Conservation (phyloP, 2,329 filamentous ascomycete species). For the Ophiosphaerella korrae region DNA sequence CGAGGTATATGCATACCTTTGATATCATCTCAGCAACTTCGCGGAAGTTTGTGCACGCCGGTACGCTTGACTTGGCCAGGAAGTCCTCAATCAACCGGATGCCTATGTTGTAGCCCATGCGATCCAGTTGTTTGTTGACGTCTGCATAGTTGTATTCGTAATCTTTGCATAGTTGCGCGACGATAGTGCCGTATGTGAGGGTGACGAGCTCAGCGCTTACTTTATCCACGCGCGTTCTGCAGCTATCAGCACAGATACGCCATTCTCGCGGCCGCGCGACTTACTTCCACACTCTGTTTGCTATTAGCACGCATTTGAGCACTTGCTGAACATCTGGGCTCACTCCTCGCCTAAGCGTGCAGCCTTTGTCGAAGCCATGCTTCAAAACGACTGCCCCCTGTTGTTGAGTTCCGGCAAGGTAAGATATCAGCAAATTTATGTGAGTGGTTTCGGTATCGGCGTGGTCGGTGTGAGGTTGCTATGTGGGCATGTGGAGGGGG, state of each 20-base stretch:
- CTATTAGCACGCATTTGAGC: conserved; percentile 39
- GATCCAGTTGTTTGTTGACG: conserved; percentile 96
- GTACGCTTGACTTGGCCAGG: conserved; percentile 89
- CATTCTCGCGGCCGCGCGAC: conserved; percentile 43
- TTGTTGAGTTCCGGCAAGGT: too few relatives aligned
- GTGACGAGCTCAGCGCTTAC: conserved; percentile 98
- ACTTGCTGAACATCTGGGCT: conserved; percentile 45
- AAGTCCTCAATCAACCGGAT: conserved; percentile 96
- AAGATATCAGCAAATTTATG: too few relatives aligned
- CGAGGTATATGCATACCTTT: conserved; percentile 62
- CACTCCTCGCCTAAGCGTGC: conserved; percentile 77
- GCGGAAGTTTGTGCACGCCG: conserved; percentile 87
- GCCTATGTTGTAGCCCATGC: conserved; percentile 99
- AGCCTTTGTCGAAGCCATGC: conserved; percentile 63
- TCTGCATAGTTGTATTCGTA: conserved; percentile 92
- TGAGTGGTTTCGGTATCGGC: not conserved
- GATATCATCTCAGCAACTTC: conserved; percentile 98
- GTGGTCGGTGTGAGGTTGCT: conserved; percentile 23
- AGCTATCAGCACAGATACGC: conserved; percentile 26
- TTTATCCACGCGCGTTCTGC: conserved; percentile 91
- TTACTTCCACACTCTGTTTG: conserved; percentile 87
- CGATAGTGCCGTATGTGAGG: conserved; percentile 96
- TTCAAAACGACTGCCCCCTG: not conserved
- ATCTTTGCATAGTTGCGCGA: conserved; percentile 94
- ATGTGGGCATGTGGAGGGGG: conserved; percentile 15